These are phyloP conservation scores for Neobulgaria alba DNA, from an alignment of 2,329 filamentous ascomycete genomes.

Conservation along the genomic window DNA sequence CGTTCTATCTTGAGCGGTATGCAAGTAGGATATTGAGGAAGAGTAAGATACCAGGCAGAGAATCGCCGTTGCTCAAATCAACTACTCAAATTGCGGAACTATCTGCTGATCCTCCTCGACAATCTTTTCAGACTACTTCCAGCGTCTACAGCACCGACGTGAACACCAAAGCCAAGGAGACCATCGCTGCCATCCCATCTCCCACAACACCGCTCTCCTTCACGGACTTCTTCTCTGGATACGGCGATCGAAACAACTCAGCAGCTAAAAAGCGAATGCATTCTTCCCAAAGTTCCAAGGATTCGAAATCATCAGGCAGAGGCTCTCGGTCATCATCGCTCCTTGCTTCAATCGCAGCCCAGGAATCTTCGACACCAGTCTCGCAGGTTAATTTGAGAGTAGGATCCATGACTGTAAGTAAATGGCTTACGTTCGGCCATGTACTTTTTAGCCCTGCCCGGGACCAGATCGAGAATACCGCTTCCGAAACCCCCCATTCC, in stretches of 20 bases:
- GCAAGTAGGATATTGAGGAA: conserved; percentile 24
- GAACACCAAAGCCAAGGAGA: conserved; percentile 42
- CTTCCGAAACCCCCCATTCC: conserved; percentile 45
- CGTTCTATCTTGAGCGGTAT: conserved; percentile 48
- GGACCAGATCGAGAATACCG: conserved; percentile 51
- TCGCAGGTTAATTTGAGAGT: conserved; percentile 69
- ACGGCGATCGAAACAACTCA: conserved; percentile 31
- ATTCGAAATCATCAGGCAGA: not conserved
- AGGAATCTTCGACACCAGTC: conserved; percentile 52
- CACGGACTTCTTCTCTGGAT: conserved; percentile 35
- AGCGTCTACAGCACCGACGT: conserved; percentile 48
- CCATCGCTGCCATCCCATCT: conserved; percentile 35
- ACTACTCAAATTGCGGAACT: conserved; percentile 10
- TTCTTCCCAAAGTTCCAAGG: not conserved
- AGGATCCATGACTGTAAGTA: conserved; percentile 76
- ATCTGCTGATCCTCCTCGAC: conserved; percentile 5
- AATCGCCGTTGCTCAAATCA: conserved; percentile 17
- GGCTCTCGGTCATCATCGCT: conserved; percentile 9
- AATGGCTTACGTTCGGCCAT: conserved; percentile 79
- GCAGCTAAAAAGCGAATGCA: not conserved
- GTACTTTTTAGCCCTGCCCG: conserved; percentile 75
- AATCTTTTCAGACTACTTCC: conserved; percentile 31
- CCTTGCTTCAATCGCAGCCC: conserved; percentile 17
- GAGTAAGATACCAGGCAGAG: conserved; percentile 17
- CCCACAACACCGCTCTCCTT: conserved; percentile 38